Percentiles rank a stretch among this genome's conserved stretches.
Evolutionary conservation across 108 stramenopile species (phyloP).

Genomic region (Chaetoceros muelleri): DNA sequence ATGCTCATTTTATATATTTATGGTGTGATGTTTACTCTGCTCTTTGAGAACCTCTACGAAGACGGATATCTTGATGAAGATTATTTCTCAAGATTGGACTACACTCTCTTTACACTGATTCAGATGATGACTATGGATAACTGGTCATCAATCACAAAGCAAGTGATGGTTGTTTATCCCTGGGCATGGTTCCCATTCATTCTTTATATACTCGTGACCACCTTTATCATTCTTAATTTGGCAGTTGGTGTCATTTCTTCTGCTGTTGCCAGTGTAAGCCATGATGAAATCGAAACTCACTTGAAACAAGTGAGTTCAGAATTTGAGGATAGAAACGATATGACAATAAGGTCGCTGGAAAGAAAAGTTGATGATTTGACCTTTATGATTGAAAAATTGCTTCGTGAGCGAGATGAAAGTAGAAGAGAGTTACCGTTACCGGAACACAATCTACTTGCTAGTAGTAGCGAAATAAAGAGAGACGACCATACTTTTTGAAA

Average conservation of each 20-base stretch:
- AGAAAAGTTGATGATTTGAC: slow-evolving; percentile 9
- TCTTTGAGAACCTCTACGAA: slow-evolving; percentile 22
- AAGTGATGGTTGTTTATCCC: slow-evolving; percentile 17
- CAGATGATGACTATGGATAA: slow-evolving; percentile 40
- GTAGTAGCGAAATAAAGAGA: too few species aligned
- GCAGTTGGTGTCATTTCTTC: slow-evolving; percentile 39
- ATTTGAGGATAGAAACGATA: neutral
- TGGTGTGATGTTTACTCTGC: slow-evolving; percentile 26
- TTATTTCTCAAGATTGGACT: slow-evolving; percentile 28
- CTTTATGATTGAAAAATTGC: neutral
- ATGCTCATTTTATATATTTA: slow-evolving; percentile 30
- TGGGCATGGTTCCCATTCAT: slow-evolving; percentile 18
- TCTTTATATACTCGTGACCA: slow-evolving; percentile 6
- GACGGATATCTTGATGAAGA: slow-evolving; percentile 19
- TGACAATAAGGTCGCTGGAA: neutral
- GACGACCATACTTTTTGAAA: too few species aligned
- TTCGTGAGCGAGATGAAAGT: slow-evolving; percentile 2
- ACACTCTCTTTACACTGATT: slow-evolving; percentile 28
- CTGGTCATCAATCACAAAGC: slow-evolving; percentile 28
- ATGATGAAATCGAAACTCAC: neutral
- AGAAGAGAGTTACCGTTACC: too few species aligned
- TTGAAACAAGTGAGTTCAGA: neutral
- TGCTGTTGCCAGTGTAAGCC: slow-evolving; percentile 12
- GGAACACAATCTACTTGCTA: too few species aligned
- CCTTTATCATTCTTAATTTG: slow-evolving; percentile 22